Evolutionary conservation across 495 filamentous ascomycete genomes (phyloP).

Genomic region (Talaromyces thailandensis): DNA sequence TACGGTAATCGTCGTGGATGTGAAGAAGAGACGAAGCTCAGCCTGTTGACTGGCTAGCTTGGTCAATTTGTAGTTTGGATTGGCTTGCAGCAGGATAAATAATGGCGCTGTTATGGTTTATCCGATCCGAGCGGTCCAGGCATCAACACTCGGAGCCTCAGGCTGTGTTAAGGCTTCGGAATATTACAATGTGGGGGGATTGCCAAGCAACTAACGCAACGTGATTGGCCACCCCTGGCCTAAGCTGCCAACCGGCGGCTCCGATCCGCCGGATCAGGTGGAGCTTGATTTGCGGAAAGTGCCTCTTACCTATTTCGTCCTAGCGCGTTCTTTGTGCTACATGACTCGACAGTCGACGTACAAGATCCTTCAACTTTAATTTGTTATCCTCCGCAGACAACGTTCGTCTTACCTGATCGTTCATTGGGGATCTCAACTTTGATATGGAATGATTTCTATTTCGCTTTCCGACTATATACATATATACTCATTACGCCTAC

Average conservation of each 20-base stretch:
- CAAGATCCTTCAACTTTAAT: no score
- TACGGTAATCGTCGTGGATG: neutral
- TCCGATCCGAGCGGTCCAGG: neutral
- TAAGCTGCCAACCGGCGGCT: neutral
- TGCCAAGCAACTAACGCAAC: no score
- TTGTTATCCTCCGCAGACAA: no score
- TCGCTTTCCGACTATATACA: neutral
- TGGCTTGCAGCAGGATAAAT: neutral
- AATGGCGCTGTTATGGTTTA: neutral
- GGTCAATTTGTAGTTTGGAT: neutral
- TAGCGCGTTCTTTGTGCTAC: neutral
- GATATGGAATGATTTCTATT: neutral
- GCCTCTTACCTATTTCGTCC: neutral
- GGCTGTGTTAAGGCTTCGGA: neutral
- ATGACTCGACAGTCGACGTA: neutral
- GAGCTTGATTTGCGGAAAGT: neutral
- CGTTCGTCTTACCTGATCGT: neutral
- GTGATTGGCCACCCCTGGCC: no score
- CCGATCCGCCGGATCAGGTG: neutral
- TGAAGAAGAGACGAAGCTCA: neutral
- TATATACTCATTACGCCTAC: constrained; percentile 3
- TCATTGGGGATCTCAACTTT: neutral
- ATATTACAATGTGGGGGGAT: no score
- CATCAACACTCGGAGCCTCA: neutral
- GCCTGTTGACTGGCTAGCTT: neutral